Base-by-base conservation (phyloP, 1,284 basidiomycete species). In the Megacollybia platyphylla region DNA sequence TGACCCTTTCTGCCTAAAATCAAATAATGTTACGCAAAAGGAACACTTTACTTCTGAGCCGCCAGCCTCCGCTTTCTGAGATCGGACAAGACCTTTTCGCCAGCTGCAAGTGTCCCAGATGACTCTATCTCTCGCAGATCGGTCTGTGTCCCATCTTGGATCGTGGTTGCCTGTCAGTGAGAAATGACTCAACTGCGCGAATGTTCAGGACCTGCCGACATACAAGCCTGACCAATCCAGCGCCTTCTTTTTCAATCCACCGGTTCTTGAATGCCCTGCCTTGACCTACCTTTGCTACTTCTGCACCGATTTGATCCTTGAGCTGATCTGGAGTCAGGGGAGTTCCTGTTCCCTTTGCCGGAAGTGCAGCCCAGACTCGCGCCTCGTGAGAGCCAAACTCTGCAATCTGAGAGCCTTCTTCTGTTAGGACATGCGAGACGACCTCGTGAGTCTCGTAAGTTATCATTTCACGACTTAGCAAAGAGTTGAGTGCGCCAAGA, bases 181-280 rank as follows among this genome's bases (percentile, higher is more conserved):
- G 20, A 4, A 40, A 29, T 30, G 34, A 43, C 47, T 8, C 7
- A 29, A 24, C 15, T 31, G 27, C n/a, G 7, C 29, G 26, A 28
- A 11, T 37, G 20, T 29, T 13, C 4, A 44, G 4, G 26, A 41
- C 27, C 40, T 17, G 31, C n/a, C 30, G 42, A 71, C 87, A 52
- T 44, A 93, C 90, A 47, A 82, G 67, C 62, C 86, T 85, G 43
- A 97, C 79, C 47, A 97, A 79, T 15, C 90, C 88, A 50, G 79
- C 76, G 3, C 87, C 88, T 50, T 94, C 87, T 62, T 97, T 97
- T 26, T 71, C 74, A 50, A 97, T 91, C 93, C 96, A 98, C 51
- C 87, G 89, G 57, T 88, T 94, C 67, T 93, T 96, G 76, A 99
- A 97, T 17, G 94, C 96, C 49, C 87, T 79, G 24, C 85, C 84